Evolutionary conservation across 2,329 filamentous ascomycete species (phyloP).

Genomic region (Stemphylium vesicarium): DNA sequence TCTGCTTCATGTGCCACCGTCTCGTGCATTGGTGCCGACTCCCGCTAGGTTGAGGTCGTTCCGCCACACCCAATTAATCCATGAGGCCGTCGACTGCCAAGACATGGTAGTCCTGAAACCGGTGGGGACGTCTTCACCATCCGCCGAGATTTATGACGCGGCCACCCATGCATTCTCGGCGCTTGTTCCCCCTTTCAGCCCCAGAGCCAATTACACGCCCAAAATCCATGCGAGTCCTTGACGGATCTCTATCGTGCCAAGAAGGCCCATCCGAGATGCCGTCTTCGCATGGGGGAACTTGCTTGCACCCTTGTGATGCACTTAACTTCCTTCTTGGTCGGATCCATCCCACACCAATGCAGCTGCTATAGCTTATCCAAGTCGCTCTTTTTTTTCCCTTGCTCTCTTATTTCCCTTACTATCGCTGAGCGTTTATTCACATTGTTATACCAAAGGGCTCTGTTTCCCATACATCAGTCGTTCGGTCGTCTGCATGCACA

Average conservation of each 20-base stretch:
- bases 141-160: slow-evolving; percentile 37
- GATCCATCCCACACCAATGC: slow-evolving; percentile 24
- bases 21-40: too few species aligned
- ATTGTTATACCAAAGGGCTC: slow-evolving; percentile 6
- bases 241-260: slow-evolving; percentile 37
- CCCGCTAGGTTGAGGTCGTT: too few species aligned
- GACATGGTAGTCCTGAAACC: slow-evolving; percentile 25
- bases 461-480: slow-evolving; percentile 15
- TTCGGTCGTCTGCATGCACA: slow-evolving; percentile 28
- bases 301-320: slow-evolving; percentile 34
- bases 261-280: slow-evolving; percentile 37
- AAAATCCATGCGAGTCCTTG: slow-evolving; percentile 28
- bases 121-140: slow-evolving; percentile 26
- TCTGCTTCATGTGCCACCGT: too few species aligned
- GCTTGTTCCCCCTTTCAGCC: slow-evolving; percentile 27
- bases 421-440: slow-evolving; percentile 6
- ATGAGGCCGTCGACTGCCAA: slow-evolving; percentile 25
- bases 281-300: slow-evolving; percentile 43
- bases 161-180: slow-evolving; percentile 32
- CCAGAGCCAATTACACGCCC: slow-evolving; percentile 27
- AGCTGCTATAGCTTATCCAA: slow-evolving; percentile 28
- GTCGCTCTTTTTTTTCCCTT: slow-evolving; percentile 26
- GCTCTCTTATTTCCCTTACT: slow-evolving; percentile 13
- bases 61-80: slow-evolving; percentile 12
- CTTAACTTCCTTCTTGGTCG: slow-evolving; percentile 33